Conservation (phyloP, 441 rosid genomes). For the Syzygium syzygioides region DNA sequence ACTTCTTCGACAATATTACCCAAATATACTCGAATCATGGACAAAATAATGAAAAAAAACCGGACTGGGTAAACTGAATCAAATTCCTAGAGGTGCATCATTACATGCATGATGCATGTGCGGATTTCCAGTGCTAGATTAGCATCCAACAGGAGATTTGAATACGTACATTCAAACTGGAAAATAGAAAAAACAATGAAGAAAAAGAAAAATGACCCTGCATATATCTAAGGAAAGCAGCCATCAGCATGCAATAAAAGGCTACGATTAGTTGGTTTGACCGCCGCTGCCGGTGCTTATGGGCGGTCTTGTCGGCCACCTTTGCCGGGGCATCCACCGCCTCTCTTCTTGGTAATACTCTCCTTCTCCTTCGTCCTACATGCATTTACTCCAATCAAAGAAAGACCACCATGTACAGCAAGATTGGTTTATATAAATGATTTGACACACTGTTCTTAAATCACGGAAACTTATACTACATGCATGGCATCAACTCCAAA, state of each 20-base stretch:
- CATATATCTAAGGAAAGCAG: neutral
- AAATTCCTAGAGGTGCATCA: neutral
- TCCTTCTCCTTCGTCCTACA: neutral
- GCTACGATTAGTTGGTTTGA: neutral
- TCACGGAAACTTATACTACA: neutral
- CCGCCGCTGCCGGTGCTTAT: neutral
- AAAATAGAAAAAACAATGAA: neutral
- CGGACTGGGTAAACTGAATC: neutral
- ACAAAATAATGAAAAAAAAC: neutral
- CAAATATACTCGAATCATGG: neutral
- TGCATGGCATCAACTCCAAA: neutral
- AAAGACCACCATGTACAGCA: neutral
- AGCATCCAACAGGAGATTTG: neutral
- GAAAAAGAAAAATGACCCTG: neutral
- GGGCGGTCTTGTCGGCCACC: constrained; percentile 2
- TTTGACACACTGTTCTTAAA: neutral
- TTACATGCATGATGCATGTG: neutral
- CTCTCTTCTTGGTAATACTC: neutral
- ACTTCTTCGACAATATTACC: neutral
- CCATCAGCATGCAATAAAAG: neutral
- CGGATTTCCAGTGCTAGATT: neutral
- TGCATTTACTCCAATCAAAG: neutral
- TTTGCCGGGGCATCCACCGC: neutral
- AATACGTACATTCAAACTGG: neutral
- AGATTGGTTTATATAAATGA: neutral